Evolutionary conservation across 192 early-diverging fungal species (phyloP).

Genomic region (Powellomyces hirtus): DNA sequence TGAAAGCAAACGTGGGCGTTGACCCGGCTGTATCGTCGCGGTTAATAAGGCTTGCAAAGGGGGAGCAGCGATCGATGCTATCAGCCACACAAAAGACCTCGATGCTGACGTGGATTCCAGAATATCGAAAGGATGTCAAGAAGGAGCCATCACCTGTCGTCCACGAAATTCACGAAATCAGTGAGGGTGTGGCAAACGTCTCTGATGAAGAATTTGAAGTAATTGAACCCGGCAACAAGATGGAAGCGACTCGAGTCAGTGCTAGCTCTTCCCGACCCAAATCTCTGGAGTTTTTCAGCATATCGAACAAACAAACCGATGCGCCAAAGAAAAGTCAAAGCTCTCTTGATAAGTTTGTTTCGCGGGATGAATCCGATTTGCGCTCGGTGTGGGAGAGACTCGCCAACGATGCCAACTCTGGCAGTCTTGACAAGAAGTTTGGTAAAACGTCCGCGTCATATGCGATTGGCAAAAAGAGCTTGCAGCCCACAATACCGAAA

Average conservation of each 20-base stretch:
- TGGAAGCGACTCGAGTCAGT: no score
- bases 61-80: not conserved
- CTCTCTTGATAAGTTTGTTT: slow-evolving; percentile 1
- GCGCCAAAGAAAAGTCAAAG: slow-evolving; percentile 5
- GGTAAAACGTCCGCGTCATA: not conserved
- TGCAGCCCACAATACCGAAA: not conserved
- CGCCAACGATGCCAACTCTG: not conserved
- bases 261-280: no score
- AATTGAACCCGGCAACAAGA: no score
- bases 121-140: not conserved
- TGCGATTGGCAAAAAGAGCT: not conserved
- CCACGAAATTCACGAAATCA: no score
- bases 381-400: slow-evolving; percentile 18
- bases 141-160: no score
- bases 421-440: not conserved
- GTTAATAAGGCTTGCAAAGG: not conserved
- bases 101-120: not conserved
- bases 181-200: no score
- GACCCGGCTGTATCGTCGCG: not conserved
- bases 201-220: no score
- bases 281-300: no score
- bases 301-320: no score
- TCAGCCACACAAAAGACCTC: not conserved
- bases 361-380: not conserved
- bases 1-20: not conserved